These are phyloP conservation scores for Phyllosticta paracitricarpa DNA, from an alignment of 2,329 filamentous ascomycete genomes.

Conservation along the genomic window DNA sequence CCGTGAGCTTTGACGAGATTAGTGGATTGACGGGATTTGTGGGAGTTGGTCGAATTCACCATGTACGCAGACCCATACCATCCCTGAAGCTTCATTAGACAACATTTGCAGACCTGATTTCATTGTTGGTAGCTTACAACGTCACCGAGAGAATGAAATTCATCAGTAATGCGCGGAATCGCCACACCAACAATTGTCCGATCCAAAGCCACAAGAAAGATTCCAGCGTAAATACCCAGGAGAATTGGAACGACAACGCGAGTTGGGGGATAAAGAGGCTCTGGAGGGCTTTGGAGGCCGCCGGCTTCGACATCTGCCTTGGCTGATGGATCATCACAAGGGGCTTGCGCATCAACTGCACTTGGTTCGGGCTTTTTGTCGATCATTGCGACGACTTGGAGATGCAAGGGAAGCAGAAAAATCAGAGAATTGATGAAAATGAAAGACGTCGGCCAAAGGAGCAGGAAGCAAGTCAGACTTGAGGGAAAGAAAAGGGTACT, in stretches of 20 bases:
- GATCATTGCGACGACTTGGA: not conserved
- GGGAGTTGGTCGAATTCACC: slow-evolving; percentile 14
- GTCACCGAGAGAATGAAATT: slow-evolving; percentile 6
- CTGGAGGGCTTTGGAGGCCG: not conserved
- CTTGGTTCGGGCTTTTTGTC: not conserved
- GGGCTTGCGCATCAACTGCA: too few species aligned
- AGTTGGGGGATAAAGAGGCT: not conserved
- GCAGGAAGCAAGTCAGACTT: not conserved
- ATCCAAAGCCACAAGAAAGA: slow-evolving; percentile 9
- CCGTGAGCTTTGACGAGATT: slow-evolving; percentile 16
- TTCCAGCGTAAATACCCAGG: not conserved
- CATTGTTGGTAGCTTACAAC: not conserved
- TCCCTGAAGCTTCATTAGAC: not conserved
- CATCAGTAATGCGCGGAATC: slow-evolving; percentile 9
- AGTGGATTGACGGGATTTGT: not conserved
- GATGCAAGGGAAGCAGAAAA: not conserved
- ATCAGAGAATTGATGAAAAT: not conserved
- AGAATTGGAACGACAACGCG: slow-evolving; percentile 2
- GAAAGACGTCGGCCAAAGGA: not conserved
- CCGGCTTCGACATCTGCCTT: not conserved
- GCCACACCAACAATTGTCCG: slow-evolving; percentile 6
- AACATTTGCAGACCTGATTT: not conserved
- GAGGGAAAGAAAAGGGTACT: not conserved
- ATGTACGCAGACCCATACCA: slow-evolving; percentile 27
- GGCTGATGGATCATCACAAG: not conserved